Conservation (phyloP, 306 rosid genomes). For the Lathyrus tuberosus region DNA sequence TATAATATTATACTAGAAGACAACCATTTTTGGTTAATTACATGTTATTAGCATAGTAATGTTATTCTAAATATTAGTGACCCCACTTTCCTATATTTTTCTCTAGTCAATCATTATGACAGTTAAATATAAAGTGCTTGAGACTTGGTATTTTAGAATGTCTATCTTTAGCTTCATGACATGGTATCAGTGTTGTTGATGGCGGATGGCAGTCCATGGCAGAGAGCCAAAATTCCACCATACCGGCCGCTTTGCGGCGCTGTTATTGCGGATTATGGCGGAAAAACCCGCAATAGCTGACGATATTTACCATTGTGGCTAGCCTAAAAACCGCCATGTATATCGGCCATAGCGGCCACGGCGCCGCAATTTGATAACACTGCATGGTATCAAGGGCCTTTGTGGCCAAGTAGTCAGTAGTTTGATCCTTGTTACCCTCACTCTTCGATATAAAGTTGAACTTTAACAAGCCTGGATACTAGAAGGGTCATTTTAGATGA, state of each 20-base stretch:
- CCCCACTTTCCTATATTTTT: constrained; percentile 5
- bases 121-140: background rate
- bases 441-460: constrained; percentile 11
- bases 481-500: background rate
- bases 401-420: constrained; percentile 11
- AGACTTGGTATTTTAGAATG: constrained; percentile 4
- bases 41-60: constrained; percentile 19
- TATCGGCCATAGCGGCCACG: too few relatives aligned
- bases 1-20: constrained; percentile 13
- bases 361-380: too few relatives aligned
- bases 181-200: background rate
- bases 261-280: too few relatives aligned
- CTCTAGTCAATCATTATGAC: constrained; percentile 18
- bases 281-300: too few relatives aligned
- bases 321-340: too few relatives aligned
- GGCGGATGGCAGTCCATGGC: too few relatives aligned
- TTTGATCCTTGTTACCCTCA: constrained; percentile 2
- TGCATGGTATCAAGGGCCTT: background rate
- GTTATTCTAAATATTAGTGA: constrained; percentile 17
- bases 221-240: too few relatives aligned
- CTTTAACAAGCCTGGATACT: constrained; percentile 12
- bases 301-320: too few relatives aligned
- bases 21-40: background rate
- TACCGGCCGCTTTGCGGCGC: too few relatives aligned
- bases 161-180: constrained; percentile 11